Base-by-base conservation (phyloP, 495 filamentous ascomycete species). In the Xylaria scruposa region DNA sequence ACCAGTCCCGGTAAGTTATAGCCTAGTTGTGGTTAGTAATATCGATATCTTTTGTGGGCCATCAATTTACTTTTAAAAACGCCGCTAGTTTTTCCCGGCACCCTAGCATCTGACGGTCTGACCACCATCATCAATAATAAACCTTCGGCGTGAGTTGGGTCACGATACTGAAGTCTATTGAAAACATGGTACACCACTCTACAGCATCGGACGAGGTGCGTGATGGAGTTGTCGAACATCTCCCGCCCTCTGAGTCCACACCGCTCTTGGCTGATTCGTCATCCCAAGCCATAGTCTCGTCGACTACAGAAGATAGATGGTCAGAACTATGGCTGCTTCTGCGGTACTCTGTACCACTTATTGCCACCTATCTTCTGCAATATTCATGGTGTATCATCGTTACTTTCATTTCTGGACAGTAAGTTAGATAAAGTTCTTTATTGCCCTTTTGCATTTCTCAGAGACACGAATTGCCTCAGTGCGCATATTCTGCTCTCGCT, bases 351-450 rank as follows among this genome's bases (percentile, higher is more conserved):
- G 80, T 83, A 21, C 90, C 91, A 0, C 81, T 93, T 26, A 89
- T 93, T 64, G 77, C 91, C 46, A 93, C 91, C 7, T 94, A 93
- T 74, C 70, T 94, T 38, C 87, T 94, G 1, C 92, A 94, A 75
- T 93, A 93, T 76, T 91, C 89, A 13, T 85, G 93, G 75, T 92
- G 90, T 1, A 86, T 93, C 49, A 89, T 91, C 31, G 90, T 87
- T 76, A 88, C 92, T 72, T 92, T 93, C 73, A 87, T 90, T 19
- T 85, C 90, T 31, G 91, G 91, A 17, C 90, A 91, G 36, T 38
- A 38, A 38, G 36, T 38, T 6, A 38, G 36, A 8, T 38, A 8
- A 38, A 42, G 38, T 42, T 2, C 1, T 12, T 42, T 13, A 13
- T 10, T 42, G 10, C 10, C 38, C 8, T 42, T 42, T 42, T 13